These are phyloP conservation scores for Circinella minor DNA, from an alignment of 371 early-diverging fungal species.

Conservation along the genomic window DNA sequence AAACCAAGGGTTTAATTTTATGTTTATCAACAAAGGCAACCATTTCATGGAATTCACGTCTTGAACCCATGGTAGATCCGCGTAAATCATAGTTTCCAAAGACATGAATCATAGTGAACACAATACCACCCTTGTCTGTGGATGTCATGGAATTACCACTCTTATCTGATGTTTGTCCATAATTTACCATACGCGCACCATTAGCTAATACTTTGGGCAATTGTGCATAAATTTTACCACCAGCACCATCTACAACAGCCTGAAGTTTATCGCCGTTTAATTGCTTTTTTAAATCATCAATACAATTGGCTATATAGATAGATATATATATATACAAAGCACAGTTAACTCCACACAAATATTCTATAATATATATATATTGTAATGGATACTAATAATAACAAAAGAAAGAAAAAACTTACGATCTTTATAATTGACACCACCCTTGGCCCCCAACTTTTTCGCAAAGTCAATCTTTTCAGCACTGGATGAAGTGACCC, in stretches of 20 bases:
- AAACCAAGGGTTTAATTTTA: slow-evolving; percentile 66
- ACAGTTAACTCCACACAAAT: too few species aligned
- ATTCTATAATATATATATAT: not conserved
- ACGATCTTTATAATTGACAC: slow-evolving; percentile 73
- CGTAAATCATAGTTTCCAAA: slow-evolving; percentile 62
- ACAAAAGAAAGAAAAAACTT: slow-evolving; percentile 11
- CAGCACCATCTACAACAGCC: slow-evolving; percentile 76
- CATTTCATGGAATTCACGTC: slow-evolving; percentile 68
- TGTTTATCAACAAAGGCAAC: slow-evolving; percentile 61
- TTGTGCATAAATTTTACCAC: slow-evolving; percentile 54
- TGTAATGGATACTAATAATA: not conserved
- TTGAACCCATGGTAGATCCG: slow-evolving; percentile 73
- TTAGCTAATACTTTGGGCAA: slow-evolving; percentile 41
- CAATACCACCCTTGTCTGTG: slow-evolving; percentile 36
- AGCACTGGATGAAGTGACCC: slow-evolving; percentile 69
- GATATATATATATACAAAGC: too few species aligned
- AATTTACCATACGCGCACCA: slow-evolving; percentile 64
- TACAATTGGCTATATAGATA: slow-evolving; percentile 56
- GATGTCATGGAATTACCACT: slow-evolving; percentile 11
- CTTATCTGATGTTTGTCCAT: slow-evolving; percentile 55
- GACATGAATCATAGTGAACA: slow-evolving; percentile 55
- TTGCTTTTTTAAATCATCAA: slow-evolving; percentile 48
- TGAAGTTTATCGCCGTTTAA: slow-evolving; percentile 45
- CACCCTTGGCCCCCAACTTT: slow-evolving; percentile 69
- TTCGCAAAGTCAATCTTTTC: slow-evolving; percentile 68